These are phyloP conservation scores for Phytophthora europaea DNA, from an alignment of 352 stramenopile genomes.

Conservation along the genomic window DNA sequence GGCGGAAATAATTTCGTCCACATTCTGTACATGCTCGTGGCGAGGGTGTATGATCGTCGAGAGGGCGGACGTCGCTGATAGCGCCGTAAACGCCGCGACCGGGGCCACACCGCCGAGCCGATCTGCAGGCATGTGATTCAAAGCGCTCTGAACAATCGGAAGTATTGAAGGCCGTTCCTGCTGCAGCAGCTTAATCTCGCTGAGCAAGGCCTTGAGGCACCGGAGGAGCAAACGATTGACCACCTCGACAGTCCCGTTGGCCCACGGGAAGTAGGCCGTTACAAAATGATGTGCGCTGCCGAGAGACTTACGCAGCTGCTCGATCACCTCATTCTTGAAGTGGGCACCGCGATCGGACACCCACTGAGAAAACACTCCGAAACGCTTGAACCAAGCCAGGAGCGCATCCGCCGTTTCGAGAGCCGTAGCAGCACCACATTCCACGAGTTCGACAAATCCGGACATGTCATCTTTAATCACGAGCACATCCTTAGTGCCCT, in stretches of 20 bases:
- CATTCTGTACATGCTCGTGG: background rate
- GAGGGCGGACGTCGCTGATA: background rate
- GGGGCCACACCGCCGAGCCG: background rate
- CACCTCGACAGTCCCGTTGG: background rate
- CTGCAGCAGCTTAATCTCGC: background rate
- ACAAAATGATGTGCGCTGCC: background rate
- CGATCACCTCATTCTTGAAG: background rate
- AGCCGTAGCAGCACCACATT: too few species aligned
- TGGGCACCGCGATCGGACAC: background rate
- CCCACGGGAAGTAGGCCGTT: background rate
- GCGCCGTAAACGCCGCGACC: background rate
- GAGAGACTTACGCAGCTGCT: background rate
- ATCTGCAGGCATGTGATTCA: background rate
- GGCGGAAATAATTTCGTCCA: background rate
- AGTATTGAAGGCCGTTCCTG: background rate
- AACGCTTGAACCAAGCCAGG: background rate
- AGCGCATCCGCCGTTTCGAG: background rate
- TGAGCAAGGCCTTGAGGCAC: background rate
- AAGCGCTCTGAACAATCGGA: background rate
- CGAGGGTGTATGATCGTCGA: background rate
- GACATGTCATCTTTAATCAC: background rate
- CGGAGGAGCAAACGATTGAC: background rate
- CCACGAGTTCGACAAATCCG: background rate
- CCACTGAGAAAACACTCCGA: background rate
- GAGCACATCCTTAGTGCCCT: background rate